Conservation (phyloP, 257 asterid species). For the Prunella vulgaris region DNA sequence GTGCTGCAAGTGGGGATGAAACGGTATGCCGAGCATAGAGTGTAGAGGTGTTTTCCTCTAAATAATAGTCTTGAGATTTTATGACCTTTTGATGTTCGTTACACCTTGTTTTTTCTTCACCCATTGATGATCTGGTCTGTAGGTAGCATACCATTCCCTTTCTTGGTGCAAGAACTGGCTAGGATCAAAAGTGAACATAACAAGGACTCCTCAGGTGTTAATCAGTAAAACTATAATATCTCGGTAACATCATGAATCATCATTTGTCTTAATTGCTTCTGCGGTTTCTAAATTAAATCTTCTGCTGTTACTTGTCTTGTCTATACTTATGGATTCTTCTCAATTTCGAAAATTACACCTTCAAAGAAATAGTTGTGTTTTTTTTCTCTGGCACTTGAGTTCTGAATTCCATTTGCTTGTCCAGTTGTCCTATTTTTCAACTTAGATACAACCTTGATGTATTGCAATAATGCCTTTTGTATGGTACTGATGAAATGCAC, state of each 20-base stretch:
- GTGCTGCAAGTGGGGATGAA: slow-evolving; percentile 92
- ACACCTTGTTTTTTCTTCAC: slow-evolving; percentile 19
- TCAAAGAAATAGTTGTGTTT: background rate
- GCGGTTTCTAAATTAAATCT: slow-evolving; percentile 2
- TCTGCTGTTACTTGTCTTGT: background rate
- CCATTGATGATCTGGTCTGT: slow-evolving; percentile 25
- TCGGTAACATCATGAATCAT: slow-evolving; percentile 10
- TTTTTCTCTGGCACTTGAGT: slow-evolving; percentile 1
- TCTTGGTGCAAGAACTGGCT: slow-evolving; percentile 99
- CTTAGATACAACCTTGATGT: background rate
- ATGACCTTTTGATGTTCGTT: background rate
- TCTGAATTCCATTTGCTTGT: background rate
- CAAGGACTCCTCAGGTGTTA: slow-evolving; percentile 96
- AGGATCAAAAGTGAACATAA: slow-evolving; percentile 83
- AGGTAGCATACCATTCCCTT: slow-evolving; percentile 96
- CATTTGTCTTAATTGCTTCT: background rate
- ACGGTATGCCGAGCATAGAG: slow-evolving; percentile 57
- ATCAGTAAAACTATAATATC: slow-evolving; percentile 2
- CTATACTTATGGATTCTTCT: slow-evolving; percentile 11
- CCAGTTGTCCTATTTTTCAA: slow-evolving; percentile 1
- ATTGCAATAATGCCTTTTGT: background rate
- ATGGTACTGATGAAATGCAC: background rate
- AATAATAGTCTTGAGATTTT: background rate
- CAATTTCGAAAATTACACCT: slow-evolving; percentile 2
- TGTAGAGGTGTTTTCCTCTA: slow-evolving; percentile 10